A percentile compares a stretch with the other conserved stretches of the same genome.
These are phyloP conservation scores for Acer saccharum DNA, from an alignment of 345 rosid genomes.

Conservation along the genomic window DNA sequence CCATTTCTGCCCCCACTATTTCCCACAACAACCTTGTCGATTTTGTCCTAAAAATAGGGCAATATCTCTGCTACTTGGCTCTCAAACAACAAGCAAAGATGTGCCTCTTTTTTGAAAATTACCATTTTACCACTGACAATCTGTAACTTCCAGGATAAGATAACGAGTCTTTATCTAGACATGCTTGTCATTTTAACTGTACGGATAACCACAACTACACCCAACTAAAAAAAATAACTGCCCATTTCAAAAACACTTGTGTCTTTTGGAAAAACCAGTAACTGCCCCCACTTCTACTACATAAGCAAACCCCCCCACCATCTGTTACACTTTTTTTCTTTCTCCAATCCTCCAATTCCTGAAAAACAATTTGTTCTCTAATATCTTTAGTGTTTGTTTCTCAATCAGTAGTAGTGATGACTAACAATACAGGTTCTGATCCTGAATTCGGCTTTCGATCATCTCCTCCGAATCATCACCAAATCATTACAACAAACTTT, in stretches of 20 bases:
- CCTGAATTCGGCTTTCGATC: constrained; percentile 26
- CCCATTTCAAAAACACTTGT: constrained; percentile 25
- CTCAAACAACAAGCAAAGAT: neutral
- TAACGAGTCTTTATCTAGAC: neutral
- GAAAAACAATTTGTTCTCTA: neutral
- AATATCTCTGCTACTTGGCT: constrained; percentile 1
- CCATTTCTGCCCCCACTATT: constrained; percentile 7
- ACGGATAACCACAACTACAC: constrained; percentile 26
- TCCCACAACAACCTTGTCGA: neutral
- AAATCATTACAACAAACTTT: constrained; percentile 23
- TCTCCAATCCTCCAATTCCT: neutral
- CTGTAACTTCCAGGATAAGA: neutral
- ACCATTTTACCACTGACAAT: neutral
- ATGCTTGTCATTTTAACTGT: neutral
- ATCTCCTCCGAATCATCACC: constrained; percentile 19
- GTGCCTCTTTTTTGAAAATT: neutral
- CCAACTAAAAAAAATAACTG: constrained; percentile 39
- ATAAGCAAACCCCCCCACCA: constrained; percentile 33
- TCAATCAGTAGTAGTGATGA: constrained; percentile 18
- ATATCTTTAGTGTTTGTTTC: constrained; percentile 3
- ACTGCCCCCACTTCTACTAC: constrained; percentile 37
- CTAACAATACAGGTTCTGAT: constrained; percentile 28
- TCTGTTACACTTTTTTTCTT: constrained; percentile 19
- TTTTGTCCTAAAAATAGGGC: constrained; percentile 7
- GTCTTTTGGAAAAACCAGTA: constrained; percentile 19